Evolutionary conservation across 2,329 filamentous ascomycete genomes (phyloP).

Genomic region (Exophiala dermatitidis): DNA sequence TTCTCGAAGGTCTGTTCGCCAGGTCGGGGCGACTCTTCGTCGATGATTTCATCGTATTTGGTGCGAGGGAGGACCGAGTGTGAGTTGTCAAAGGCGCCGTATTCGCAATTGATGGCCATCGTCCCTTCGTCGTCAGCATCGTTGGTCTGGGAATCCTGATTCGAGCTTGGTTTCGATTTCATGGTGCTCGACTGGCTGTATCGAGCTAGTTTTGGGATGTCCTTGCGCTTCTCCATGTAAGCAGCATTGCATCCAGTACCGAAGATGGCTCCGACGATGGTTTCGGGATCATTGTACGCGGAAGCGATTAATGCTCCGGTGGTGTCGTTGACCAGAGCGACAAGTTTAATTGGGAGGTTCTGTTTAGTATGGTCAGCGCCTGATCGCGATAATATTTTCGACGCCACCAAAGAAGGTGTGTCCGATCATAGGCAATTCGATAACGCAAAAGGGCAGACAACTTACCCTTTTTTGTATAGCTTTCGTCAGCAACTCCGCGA

Average conservation of each 20-base stretch:
- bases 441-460: not conserved
- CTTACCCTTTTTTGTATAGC: constrained; percentile 61
- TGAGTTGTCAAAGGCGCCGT: constrained; percentile 89
- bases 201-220: constrained; percentile 78
- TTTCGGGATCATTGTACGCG: constrained; percentile 75
- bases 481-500: constrained; percentile 72
- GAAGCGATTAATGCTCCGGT: constrained; percentile 89
- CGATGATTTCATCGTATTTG: constrained; percentile 76
- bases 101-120: constrained; percentile 92
- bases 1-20: constrained; percentile 96
- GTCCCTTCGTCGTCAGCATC: constrained; percentile 43
- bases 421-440: no score
- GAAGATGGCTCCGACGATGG: constrained; percentile 91
- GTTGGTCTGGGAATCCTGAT: constrained; percentile 53
- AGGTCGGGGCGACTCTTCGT: constrained; percentile 82
- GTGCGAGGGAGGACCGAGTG: constrained; percentile 79
- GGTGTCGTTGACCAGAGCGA: constrained; percentile 88
- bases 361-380: constrained; percentile 32
- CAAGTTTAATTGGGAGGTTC: constrained; percentile 64
- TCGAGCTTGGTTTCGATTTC: not conserved
- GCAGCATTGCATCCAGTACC: constrained; percentile 84
- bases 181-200: constrained; percentile 43
- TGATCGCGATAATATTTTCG: no score
- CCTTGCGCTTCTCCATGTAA: constrained; percentile 82
- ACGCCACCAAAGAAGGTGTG: no score